phyloP scores from a whole-genome alignment of 805 yeast genomes.

The Kluyveromyces starmeri region DNA sequence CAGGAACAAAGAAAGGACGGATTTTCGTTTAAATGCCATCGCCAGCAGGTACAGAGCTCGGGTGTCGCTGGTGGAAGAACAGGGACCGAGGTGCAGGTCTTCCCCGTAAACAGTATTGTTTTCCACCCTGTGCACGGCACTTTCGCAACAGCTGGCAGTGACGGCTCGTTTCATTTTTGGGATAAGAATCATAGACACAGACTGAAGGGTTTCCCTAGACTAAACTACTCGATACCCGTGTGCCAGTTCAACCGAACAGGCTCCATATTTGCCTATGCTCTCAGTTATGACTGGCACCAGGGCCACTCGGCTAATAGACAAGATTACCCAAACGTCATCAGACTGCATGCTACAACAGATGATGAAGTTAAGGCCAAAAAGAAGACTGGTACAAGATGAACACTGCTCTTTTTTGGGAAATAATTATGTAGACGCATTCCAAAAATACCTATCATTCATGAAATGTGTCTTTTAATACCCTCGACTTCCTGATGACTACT shows the following conservation, averaged over 20 bases:
- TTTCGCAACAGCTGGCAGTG: constrained; percentile 88
- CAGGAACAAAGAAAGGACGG: constrained; percentile 61
- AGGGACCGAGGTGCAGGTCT: constrained; percentile 57
- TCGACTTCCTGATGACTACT: too few species aligned
- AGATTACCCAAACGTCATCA: constrained; percentile 65
- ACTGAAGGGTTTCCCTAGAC: constrained; percentile 66
- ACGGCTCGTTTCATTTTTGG: constrained; percentile 93
- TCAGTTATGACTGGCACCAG: constrained; percentile 93
- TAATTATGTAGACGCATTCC: too few species aligned
- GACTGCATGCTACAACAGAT: constrained; percentile 77
- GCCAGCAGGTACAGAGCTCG: constrained; percentile 40
- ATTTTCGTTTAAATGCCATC: constrained; percentile 91
- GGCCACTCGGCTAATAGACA: constrained; percentile 73
- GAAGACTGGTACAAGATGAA: constrained; percentile 15
- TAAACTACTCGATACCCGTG: constrained; percentile 61
- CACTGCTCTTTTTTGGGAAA: too few species aligned
- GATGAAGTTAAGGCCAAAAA: constrained; percentile 63
- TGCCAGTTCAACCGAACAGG: constrained; percentile 80
- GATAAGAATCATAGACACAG: constrained; percentile 88
- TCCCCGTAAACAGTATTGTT: constrained; percentile 67
- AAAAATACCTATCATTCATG: too few species aligned
- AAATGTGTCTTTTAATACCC: too few species aligned
- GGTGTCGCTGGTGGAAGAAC: constrained; percentile 40
- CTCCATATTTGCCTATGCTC: constrained; percentile 77
- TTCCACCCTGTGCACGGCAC: constrained; percentile 91